These are phyloP conservation scores for Trichopus zeylanicus DNA, from an alignment of 116 monocot species.

Conservation along the genomic window DNA sequence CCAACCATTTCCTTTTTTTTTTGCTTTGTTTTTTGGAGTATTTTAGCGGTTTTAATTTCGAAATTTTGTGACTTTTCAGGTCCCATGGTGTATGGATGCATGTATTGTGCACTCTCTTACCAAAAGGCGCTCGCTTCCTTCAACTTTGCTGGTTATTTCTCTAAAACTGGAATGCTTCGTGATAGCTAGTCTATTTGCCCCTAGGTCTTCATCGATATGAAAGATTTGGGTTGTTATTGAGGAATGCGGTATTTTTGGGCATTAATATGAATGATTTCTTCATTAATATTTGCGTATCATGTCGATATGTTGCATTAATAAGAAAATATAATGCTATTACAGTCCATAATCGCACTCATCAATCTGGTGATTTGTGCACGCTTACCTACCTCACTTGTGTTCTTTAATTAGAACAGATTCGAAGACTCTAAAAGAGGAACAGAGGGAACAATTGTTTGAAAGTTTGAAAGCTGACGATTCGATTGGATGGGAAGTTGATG, in stretches of 20 bases:
- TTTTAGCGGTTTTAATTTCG: not conserved
- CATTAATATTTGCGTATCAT: not conserved
- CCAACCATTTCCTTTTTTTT: not conserved
- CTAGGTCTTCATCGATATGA: too few species aligned
- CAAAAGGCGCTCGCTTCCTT: conserved; percentile 56
- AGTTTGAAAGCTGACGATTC: conserved; percentile 59
- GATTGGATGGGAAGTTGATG: conserved; percentile 93
- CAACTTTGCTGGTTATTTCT: conserved; percentile 85
- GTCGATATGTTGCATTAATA: not conserved
- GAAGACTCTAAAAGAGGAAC: conserved; percentile 96
- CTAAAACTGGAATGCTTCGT: too few species aligned
- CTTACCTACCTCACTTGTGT: not conserved
- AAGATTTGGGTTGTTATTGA: too few species aligned
- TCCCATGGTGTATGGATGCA: conserved; percentile 98
- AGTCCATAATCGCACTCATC: not conserved
- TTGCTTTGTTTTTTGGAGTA: not conserved
- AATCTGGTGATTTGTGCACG: not conserved
- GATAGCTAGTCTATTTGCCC: too few species aligned
- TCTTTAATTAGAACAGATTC: conserved; percentile 52
- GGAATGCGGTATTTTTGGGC: too few species aligned
- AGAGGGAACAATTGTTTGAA: conserved; percentile 91
- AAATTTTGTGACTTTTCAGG: conserved; percentile 30
- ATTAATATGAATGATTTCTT: too few species aligned
- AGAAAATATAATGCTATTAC: not conserved
- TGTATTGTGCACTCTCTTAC: conserved; percentile 84